Evolutionary conservation across 176 grass and related monocot species (phyloP), one percentile per base, ranked within the genome.

Genomic region (Chloris gayana): DNA sequence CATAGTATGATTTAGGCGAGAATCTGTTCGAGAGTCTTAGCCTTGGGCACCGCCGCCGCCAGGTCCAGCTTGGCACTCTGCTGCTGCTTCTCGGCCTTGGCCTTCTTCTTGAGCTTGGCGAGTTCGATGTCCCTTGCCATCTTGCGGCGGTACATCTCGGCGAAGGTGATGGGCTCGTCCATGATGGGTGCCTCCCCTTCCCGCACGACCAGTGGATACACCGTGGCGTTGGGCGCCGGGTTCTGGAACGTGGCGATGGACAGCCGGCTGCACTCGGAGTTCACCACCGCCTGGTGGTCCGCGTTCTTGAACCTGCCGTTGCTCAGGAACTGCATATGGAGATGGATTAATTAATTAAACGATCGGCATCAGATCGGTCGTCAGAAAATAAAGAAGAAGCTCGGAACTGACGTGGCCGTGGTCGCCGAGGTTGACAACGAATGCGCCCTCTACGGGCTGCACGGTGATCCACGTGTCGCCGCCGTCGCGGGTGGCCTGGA

Each of bases 361-460:
- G 14, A 49, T 49, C 46, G 12, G 8, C 42, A 37, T 37, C 35
- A 37, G 35, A 37, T n/a, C n/a, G n/a, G 7, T 37, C 1, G 35
- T 37, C 35, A 37, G 35, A n/a, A n/a, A n/a, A n/a, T n/a, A n/a
- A n/a, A n/a, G n/a, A n/a, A n/a, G n/a, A n/a, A n/a, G n/a, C n/a
- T n/a, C n/a, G n/a, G n/a, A n/a, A 41, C 18, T 85, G 21, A 98
- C 92, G 62, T 98, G 92, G 22, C 92, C 90, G 60, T 98, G 90
- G 79, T 98, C 95, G 11, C 95, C 95, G 60, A 98, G 92, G 90
- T 98, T 98, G 73, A 98, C 92, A 30, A 98, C 95, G 37, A 98
- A 93, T 4, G 96, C 82, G 13, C 90, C 92, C 14, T 81, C 27
- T 17, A 98, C 22, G 9, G 92, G 96, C 70, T 93, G 84, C 9